These are phyloP conservation scores for Fusarium sp. DNA, from an alignment of 2,329 filamentous ascomycete species.

Conservation along the genomic window DNA sequence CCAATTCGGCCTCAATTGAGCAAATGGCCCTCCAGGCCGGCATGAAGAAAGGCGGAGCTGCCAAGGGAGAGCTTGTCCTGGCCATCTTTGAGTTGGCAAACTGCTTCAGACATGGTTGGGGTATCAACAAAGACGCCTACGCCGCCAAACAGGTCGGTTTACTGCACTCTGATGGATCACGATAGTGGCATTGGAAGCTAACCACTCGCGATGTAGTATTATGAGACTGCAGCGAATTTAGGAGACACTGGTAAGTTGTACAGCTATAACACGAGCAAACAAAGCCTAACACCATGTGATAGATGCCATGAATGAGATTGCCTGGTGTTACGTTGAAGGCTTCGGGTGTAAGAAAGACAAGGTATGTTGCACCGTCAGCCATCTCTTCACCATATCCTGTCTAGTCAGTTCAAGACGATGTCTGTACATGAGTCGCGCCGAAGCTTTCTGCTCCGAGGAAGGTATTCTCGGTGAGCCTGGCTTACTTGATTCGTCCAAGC, in stretches of 20 bases:
- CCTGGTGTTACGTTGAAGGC: conserved; percentile 96
- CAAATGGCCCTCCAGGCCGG: conserved; percentile 85
- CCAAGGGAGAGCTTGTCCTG: conserved; percentile 94
- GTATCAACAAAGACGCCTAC: conserved; percentile 83
- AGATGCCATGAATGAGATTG: conserved; percentile 98
- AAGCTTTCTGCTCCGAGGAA: background rate
- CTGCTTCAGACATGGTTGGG: conserved; percentile 95
- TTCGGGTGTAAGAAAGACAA: conserved; percentile 98
- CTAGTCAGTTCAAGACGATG: conserved; percentile 8
- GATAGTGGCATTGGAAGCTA: conserved; percentile 10
- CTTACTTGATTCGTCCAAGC: conserved; percentile 29
- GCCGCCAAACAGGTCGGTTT: conserved; percentile 76
- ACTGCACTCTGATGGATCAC: background rate
- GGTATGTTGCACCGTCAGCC: conserved; percentile 68
- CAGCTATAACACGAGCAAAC: background rate
- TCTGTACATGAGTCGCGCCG: conserved; percentile 18
- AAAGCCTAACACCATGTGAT: conserved; percentile 27
- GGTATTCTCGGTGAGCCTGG: conserved; percentile 27
- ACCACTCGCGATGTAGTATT: conserved; percentile 71
- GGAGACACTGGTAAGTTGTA: conserved; percentile 78
- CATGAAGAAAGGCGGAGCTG: conserved; percentile 90
- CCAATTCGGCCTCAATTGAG: conserved; percentile 90
- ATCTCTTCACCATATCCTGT: conserved; percentile 11
- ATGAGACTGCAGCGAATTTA: conserved; percentile 95
- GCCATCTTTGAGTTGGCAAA: conserved; percentile 96